Evolutionary conservation across 257 asterid genomes (phyloP), one percentile per base, ranked within the genome.

Genomic region (Jacaranda copaia): DNA sequence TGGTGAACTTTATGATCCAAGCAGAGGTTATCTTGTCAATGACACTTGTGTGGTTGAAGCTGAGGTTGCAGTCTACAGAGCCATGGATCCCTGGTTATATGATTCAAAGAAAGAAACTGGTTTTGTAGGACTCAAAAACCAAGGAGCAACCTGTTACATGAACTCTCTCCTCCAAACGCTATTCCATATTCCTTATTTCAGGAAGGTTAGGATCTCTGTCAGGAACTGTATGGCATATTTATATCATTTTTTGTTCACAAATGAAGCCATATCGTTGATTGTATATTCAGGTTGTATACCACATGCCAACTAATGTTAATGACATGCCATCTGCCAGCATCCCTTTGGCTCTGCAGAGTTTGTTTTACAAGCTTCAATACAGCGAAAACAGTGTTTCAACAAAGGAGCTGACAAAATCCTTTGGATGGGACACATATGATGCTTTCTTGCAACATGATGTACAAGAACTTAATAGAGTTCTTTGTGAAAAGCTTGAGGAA

Each of bases 71-170:
- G 79, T 83, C 53, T 58, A 64, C 66, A 79, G 25, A 77, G 49
- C 76, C 70, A 70, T 73, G 77, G 84, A 81, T 75, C 74, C 79
- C 61, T 83, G 75, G 81, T 52, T 59, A 32, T 85, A 81, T 67
- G 83, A 82, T 77, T 84, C 88, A 7, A 84, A 82, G 76, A 87
- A 87, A 76, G 91, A 87, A 77, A 83, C 91, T 58, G 89, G 86
- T 63, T 85, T 80, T 40, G 91, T 85, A 42, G 91, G 91, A 71
- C 83, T 87, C 53, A 81, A 83, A 60, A 85, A 87, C 75, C 89
- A 87, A 79, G 91, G 89, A 73, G 89, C 89, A 2, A 87, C 89
- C 56, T 85, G 87, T 79, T 87, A 87, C 79, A 83, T 87, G 91
- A 87, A 87, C 78, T 87, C 91, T 71, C 86, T 87, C 49, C 84